Evolutionary conservation across 495 filamentous ascomycete species (phyloP).

Genomic region (Aspergillus diversus): DNA sequence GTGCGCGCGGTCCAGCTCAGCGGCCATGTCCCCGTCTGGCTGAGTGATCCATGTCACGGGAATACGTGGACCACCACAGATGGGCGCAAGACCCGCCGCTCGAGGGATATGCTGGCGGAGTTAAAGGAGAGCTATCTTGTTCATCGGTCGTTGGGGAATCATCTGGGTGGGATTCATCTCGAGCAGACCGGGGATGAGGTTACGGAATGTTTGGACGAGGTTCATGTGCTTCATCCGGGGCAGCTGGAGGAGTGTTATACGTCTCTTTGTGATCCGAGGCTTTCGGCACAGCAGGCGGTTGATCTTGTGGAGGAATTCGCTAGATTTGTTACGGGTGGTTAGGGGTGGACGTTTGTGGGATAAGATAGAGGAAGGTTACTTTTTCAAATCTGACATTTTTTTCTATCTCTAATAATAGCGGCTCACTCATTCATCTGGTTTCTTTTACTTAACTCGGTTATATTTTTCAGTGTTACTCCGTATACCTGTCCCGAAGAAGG

Average conservation of each 20-base stretch:
- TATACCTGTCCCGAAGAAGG: too few species aligned
- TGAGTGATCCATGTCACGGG: conserved; percentile 16
- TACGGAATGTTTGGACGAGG: conserved; percentile 12
- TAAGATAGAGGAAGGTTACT: neutral
- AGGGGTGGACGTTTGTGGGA: neutral
- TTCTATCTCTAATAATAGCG: neutral
- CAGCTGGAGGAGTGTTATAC: conserved; percentile 1
- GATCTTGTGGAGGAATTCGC: conserved; percentile 7
- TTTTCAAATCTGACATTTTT: neutral
- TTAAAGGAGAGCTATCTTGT: conserved; percentile 6
- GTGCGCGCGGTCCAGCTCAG: conserved; percentile 12
- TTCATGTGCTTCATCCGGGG: neutral
- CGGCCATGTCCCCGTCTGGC: conserved; percentile 15
- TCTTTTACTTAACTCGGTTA: too few species aligned
- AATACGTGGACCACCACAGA: conserved; percentile 8
- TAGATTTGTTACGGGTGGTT: neutral
- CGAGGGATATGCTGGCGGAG: conserved; percentile 2
- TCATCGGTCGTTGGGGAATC: neutral
- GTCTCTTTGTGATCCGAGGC: conserved; percentile 8
- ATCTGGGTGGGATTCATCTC: conserved; percentile 12
- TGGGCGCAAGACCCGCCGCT: conserved; percentile 7
- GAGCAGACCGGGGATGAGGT: conserved; percentile 17
- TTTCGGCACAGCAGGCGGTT: conserved; percentile 5
- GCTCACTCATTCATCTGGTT: neutral
- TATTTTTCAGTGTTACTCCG: too few species aligned